Evolutionary conservation across 2,329 filamentous ascomycete species (phyloP).

Genomic region (Podosphaera leucotricha): DNA sequence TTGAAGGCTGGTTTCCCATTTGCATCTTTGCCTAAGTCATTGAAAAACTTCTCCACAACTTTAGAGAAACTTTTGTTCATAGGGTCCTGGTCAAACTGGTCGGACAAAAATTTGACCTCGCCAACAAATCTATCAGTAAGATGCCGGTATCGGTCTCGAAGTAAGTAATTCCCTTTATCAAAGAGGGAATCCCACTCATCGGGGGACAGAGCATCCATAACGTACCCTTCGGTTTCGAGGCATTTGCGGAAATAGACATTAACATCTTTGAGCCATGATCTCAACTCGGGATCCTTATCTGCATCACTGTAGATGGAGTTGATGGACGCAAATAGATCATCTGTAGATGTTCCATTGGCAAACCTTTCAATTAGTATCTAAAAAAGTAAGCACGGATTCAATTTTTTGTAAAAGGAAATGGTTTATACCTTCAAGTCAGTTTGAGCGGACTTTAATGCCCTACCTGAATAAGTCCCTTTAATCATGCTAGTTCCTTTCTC

Average conservation of each 20-base stretch:
- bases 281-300: constrained; percentile 66
- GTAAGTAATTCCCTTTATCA: constrained; percentile 63
- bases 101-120: constrained; percentile 70
- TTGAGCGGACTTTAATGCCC: constrained; percentile 47
- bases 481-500: constrained; percentile 42
- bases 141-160: constrained; percentile 66
- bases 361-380: constrained; percentile 74
- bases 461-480: constrained; percentile 44
- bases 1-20: constrained; percentile 77
- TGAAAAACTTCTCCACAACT: constrained; percentile 65
- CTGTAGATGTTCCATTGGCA: constrained; percentile 75
- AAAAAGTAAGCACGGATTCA: constrained; percentile 9
- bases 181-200: constrained; percentile 67
- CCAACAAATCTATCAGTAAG: constrained; percentile 74
- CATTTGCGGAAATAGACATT: constrained; percentile 60
- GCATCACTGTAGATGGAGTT: constrained; percentile 71
- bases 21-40: constrained; percentile 67
- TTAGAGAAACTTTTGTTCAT: constrained; percentile 63
- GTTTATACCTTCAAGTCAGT: constrained; percentile 38
- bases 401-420: neutral
- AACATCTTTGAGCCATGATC: constrained; percentile 65
- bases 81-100: constrained; percentile 73
- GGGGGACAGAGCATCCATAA: constrained; percentile 60
- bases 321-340: constrained; percentile 68
- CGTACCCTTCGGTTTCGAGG: constrained; percentile 73